phyloP scores from a whole-genome alignment of 2,329 filamentous ascomycete species.

The Sporothrix pallida region DNA sequence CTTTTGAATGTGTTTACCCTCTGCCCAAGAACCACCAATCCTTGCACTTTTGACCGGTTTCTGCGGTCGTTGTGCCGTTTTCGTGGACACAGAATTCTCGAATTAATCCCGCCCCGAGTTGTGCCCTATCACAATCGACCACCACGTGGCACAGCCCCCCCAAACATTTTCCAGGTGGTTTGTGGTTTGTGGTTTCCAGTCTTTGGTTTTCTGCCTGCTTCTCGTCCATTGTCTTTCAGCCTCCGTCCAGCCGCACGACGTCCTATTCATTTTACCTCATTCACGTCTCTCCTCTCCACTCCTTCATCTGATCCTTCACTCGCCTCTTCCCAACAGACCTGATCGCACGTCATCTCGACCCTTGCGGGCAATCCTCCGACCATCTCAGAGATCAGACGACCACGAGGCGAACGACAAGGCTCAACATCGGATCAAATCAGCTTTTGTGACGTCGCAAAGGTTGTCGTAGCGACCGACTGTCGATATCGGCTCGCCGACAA shows the following conservation, averaged over 20 bases:
- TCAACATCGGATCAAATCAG: too few relatives aligned
- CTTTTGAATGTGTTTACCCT: too few relatives aligned
- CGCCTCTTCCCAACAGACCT: neutral
- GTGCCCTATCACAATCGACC: neutral
- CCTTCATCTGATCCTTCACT: neutral
- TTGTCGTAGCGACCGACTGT: neutral
- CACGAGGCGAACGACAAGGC: neutral
- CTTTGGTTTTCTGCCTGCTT: neutral
- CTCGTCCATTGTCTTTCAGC: neutral
- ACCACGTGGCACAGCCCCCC: constrained; percentile 25
- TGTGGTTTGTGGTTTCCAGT: neutral
- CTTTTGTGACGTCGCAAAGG: neutral
- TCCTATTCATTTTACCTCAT: neutral
- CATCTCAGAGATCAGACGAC: too few relatives aligned
- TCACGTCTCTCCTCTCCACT: neutral
- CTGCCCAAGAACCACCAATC: too few relatives aligned
- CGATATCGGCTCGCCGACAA: neutral
- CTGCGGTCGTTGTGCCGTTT: too few relatives aligned
- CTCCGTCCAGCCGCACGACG: neutral
- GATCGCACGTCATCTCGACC: neutral
- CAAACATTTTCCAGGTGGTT: neutral
- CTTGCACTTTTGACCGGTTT: too few relatives aligned
- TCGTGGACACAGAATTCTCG: too few relatives aligned
- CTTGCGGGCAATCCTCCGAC: too few relatives aligned
- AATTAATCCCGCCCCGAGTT: neutral